Evolutionary conservation across 1,284 basidiomycete species (phyloP).

Genomic region (Puccinia horiana): DNA sequence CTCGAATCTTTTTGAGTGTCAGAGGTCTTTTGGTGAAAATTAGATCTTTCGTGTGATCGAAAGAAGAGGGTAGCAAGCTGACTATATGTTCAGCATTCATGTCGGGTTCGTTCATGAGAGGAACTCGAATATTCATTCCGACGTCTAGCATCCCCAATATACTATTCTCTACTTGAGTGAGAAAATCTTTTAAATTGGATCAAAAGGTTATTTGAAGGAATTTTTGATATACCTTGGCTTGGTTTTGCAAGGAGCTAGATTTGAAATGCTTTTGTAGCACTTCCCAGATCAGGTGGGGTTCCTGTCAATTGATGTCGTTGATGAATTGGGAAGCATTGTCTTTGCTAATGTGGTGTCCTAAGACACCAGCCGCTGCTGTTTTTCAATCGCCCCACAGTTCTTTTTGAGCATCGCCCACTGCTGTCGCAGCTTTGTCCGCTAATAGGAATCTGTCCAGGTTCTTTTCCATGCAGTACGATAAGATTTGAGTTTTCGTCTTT

Average conservation of each 20-base stretch:
- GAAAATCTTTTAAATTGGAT: neutral
- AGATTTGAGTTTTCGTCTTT: neutral
- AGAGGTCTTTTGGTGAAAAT: neutral
- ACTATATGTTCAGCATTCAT: neutral
- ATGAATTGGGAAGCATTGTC: neutral
- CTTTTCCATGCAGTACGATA: neutral
- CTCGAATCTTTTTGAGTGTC: neutral
- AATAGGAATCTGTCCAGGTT: neutral
- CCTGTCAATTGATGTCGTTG: neutral
- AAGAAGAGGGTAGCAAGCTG: no score
- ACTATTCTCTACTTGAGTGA: neutral
- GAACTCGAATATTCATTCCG: neutral
- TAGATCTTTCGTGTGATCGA: neutral
- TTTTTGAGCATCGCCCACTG: neutral
- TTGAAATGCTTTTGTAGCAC: neutral
- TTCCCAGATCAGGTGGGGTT: neutral
- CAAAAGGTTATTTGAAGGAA: neutral
- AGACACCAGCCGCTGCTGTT: neutral
- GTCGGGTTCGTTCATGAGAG: neutral
- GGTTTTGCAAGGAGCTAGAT: neutral
- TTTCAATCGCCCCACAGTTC: neutral
- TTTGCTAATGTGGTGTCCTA: neutral
- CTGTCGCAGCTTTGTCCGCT: neutral
- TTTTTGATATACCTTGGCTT: neutral
- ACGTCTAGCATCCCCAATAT: neutral